phyloP scores from a whole-genome alignment of 192 early-diverging fungal species.

The Geranomyces michiganensis region DNA sequence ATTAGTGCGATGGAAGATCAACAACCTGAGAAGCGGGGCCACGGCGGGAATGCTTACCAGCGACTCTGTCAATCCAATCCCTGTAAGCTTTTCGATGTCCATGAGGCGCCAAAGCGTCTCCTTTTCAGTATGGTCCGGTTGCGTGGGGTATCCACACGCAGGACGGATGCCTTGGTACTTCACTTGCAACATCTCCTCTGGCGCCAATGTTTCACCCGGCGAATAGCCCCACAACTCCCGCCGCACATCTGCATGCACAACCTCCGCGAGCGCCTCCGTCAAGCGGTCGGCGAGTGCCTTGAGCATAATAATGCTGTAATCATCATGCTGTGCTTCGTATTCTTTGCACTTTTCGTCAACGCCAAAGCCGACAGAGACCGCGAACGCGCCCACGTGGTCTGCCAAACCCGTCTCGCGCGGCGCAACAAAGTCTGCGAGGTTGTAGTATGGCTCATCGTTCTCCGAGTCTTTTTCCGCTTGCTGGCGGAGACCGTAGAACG shows the following conservation, averaged over 20 bases:
- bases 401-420: slow-evolving; percentile 72
- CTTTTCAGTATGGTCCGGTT: slow-evolving; percentile 96
- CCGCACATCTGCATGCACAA: slow-evolving; percentile 87
- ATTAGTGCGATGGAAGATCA: background rate
- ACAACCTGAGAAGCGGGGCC: background rate
- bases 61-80: slow-evolving; percentile 88
- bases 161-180: slow-evolving; percentile 96
- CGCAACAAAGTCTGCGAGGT: slow-evolving; percentile 90
- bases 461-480: slow-evolving; percentile 86
- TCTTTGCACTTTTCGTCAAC: slow-evolving; percentile 83
- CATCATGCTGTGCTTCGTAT: slow-evolving; percentile 81
- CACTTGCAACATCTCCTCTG: slow-evolving; percentile 83
- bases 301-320: slow-evolving; percentile 92
- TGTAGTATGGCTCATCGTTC: slow-evolving; percentile 80
- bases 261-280: slow-evolving; percentile 90
- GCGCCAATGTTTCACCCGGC: slow-evolving; percentile 71
- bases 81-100: slow-evolving; percentile 76
- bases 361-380: slow-evolving; percentile 88
- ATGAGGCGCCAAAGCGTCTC: slow-evolving; percentile 88
- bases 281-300: slow-evolving; percentile 94
- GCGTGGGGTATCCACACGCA: slow-evolving; percentile 92
- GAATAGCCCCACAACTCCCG: slow-evolving; percentile 89
- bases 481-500: slow-evolving; percentile 88
- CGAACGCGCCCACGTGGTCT: slow-evolving; percentile 91
- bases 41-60: slow-evolving; percentile 45